Evolutionary conservation across 495 filamentous ascomycete species (phyloP).

Genomic region (Penicillium tannophilum): DNA sequence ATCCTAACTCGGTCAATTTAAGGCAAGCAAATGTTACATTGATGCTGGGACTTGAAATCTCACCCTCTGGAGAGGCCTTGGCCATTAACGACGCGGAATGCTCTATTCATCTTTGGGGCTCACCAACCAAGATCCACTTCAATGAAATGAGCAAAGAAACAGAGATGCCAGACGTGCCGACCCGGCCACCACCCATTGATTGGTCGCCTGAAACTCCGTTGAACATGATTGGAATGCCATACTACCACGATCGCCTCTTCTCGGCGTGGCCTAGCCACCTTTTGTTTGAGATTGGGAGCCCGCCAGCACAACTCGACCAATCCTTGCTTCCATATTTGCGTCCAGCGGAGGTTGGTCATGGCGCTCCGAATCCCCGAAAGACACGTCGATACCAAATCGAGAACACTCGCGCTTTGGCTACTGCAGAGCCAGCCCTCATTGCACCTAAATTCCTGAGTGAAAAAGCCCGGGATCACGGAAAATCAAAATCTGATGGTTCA

Average conservation of each 20-base stretch:
- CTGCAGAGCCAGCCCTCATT: constrained; percentile 55
- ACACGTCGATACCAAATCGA: constrained; percentile 80
- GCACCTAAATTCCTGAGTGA: constrained; percentile 93
- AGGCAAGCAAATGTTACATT: constrained; percentile 79
- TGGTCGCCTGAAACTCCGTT: constrained; percentile 79
- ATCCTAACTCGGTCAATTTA: constrained; percentile 86
- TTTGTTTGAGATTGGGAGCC: constrained; percentile 79
- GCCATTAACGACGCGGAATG: constrained; percentile 79
- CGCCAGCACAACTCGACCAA: constrained; percentile 76
- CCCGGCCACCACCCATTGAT: constrained; percentile 54
- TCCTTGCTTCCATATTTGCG: constrained; percentile 67
- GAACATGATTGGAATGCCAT: constrained; percentile 87
- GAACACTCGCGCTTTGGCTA: constrained; percentile 60
- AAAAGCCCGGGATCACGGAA: constrained; percentile 70
- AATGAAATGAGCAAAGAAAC: constrained; percentile 78
- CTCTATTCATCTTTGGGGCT: constrained; percentile 87
- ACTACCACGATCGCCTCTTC: constrained; percentile 82
- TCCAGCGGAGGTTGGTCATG: constrained; percentile 68
- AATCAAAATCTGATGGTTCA: constrained; percentile 52
- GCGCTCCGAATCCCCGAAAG: constrained; percentile 76
- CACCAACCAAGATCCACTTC: constrained; percentile 84
- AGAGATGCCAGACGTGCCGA: constrained; percentile 70
- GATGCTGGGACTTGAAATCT: constrained; percentile 78
- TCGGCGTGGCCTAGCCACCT: constrained; percentile 88
- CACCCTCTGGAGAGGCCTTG: constrained; percentile 86